Conservation (phyloP, 1,284 basidiomycete genomes). For the Lentinula novae-zelandiae region DNA sequence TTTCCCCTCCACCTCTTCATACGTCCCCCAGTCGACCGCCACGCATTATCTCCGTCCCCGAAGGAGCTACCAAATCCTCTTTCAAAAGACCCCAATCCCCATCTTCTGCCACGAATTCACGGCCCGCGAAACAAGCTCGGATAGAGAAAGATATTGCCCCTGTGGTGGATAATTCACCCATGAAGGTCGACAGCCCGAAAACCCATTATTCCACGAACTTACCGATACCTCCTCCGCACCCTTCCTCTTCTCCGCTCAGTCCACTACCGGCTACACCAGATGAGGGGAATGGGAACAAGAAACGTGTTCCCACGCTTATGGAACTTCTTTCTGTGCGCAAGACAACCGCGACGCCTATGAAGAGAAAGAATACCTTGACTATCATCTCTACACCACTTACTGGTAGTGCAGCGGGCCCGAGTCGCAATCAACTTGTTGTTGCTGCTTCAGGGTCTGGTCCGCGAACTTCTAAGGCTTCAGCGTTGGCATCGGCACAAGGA, state of each 20-base stretch:
- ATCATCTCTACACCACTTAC: not conserved
- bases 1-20: not conserved
- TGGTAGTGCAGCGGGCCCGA: not conserved
- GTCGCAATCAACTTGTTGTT: not conserved
- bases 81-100: constrained; percentile 2
- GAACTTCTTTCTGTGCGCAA: constrained; percentile 7
- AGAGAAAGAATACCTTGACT: constrained; percentile 1
- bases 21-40: not conserved
- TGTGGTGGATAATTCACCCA: not conserved
- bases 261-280: not conserved
- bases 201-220: not conserved
- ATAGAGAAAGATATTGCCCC: not conserved
- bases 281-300: not conserved
- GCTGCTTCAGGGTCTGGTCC: not conserved
- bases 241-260: constrained; percentile 3
- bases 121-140: not conserved
- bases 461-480: not conserved
- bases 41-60: not conserved
- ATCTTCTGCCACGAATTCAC: not conserved
- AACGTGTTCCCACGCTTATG: constrained; percentile 1
- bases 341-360: not conserved
- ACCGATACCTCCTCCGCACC: not conserved
- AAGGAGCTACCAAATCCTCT: not conserved
- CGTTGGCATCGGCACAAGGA: too few relatives aligned
- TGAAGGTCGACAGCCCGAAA: not conserved